A percentile compares a stretch with the other conserved stretches of the same genome.
These are phyloP conservation scores for Monilinia fructicola DNA, from an alignment of 2,329 filamentous ascomycete genomes.

Conservation along the genomic window DNA sequence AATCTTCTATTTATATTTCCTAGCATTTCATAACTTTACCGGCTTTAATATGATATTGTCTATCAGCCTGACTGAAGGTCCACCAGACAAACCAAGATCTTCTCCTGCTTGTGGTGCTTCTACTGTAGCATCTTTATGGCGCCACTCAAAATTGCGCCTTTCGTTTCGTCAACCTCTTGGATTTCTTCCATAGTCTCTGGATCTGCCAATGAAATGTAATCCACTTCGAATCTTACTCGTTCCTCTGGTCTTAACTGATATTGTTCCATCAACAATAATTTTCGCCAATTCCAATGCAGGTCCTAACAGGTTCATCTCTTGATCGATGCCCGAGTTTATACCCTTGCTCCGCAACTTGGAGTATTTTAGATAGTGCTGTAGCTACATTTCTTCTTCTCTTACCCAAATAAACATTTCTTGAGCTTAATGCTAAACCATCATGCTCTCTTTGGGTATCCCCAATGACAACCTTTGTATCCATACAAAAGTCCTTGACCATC, in stretches of 20 bases:
- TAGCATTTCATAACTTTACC: conserved; percentile 28
- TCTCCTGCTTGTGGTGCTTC: conserved; percentile 70
- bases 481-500: conserved; percentile 83
- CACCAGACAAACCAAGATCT: conserved; percentile 69
- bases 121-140: conserved; percentile 84
- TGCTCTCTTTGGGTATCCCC: conserved; percentile 71
- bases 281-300: conserved; percentile 64
- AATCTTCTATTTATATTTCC: not conserved
- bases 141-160: conserved; percentile 82
- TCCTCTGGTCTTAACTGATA: conserved; percentile 55
- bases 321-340: conserved; percentile 56
- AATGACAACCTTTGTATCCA: conserved; percentile 73
- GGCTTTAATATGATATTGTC: conserved; percentile 81
- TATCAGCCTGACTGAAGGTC: conserved; percentile 80
- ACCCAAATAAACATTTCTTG: conserved; percentile 90
- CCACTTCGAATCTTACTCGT: conserved; percentile 74
- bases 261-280: conserved; percentile 59
- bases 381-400: conserved; percentile 68
- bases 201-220: conserved; percentile 90
- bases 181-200: conserved; percentile 81
- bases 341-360: conserved; percentile 67
- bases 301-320: conserved; percentile 68
- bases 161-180: conserved; percentile 63
- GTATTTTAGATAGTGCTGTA: conserved; percentile 66
- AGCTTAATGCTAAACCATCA: conserved; percentile 88